These are phyloP conservation scores for Sambucus nigra DNA, from an alignment of 129 eudicot species.

Conservation along the genomic window DNA sequence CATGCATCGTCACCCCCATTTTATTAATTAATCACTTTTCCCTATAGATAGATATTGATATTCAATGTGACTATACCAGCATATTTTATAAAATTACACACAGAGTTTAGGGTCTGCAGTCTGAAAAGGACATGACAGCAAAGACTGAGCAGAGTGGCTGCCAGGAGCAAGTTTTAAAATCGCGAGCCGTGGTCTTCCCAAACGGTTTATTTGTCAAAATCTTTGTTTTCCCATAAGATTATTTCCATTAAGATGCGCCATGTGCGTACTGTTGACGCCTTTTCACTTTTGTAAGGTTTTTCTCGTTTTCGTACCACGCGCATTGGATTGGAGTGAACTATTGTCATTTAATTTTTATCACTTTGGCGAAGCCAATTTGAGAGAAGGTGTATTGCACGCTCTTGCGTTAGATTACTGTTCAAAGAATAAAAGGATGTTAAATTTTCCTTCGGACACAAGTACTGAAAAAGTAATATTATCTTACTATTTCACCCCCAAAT, in stretches of 20 bases:
- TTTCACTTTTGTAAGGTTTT: not conserved
- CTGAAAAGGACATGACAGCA: not conserved
- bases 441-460: too few relatives aligned
- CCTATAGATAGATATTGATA: too few relatives aligned
- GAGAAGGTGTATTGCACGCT: not conserved
- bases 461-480: too few relatives aligned
- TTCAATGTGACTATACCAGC: too few relatives aligned
- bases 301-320: not conserved
- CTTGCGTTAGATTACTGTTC: too few relatives aligned
- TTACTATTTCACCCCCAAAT: too few relatives aligned
- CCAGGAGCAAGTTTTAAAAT: not conserved
- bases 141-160: not conserved
- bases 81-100: not conserved
- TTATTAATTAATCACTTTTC: not conserved
- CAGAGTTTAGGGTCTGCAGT: not conserved
- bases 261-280: constrained; percentile 18
- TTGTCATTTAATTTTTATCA: not conserved
- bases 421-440: too few relatives aligned
- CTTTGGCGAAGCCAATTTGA: not conserved
- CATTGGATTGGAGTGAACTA: not conserved
- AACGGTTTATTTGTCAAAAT: constrained; percentile 13
- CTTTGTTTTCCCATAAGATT: not conserved
- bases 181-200: constrained; percentile 5
- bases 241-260: not conserved
- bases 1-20: constrained; percentile 51